These are phyloP conservation scores for Dendrobium officinale DNA, from an alignment of 106 monocot species.

Conservation along the genomic window DNA sequence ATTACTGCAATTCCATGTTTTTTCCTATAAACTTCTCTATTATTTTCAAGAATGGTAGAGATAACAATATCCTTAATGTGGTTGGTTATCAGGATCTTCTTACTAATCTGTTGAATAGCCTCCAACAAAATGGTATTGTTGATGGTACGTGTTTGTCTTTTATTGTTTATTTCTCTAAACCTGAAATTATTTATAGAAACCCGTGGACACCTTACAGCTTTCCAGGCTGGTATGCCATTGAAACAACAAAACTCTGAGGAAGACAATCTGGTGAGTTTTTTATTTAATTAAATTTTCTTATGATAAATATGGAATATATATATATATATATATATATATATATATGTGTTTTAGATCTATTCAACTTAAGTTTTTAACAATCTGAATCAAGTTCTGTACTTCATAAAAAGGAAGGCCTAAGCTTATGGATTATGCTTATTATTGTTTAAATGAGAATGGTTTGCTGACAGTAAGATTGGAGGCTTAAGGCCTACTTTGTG, in stretches of 20 bases:
- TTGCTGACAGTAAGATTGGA: neutral
- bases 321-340: neutral
- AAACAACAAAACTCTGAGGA: conserved; percentile 27
- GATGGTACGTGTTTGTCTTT: conserved; percentile 37
- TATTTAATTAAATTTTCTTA: neutral
- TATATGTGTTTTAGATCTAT: neutral
- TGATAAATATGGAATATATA: neutral
- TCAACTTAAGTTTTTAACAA: neutral
- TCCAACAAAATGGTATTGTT: conserved; percentile 58
- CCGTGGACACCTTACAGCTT: conserved; percentile 24
- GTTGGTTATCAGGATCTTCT: conserved; percentile 60
- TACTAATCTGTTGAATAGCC: conserved; percentile 65
- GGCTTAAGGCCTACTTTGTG: neutral
- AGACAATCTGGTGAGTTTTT: conserved; percentile 17
- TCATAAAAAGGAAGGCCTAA: neutral
- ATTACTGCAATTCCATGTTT: neutral
- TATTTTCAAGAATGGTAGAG: neutral
- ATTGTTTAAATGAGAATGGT: neutral
- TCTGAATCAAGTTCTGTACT: neutral
- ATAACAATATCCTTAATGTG: conserved; percentile 1
- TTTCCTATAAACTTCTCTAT: neutral
- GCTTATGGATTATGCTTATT: neutral
- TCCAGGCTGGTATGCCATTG: conserved; percentile 36
- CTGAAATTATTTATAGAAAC: neutral
- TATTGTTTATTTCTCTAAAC: neutral